Conservation (phyloP, 345 rosid genomes). For the Eucalyptus leucophloia region DNA sequence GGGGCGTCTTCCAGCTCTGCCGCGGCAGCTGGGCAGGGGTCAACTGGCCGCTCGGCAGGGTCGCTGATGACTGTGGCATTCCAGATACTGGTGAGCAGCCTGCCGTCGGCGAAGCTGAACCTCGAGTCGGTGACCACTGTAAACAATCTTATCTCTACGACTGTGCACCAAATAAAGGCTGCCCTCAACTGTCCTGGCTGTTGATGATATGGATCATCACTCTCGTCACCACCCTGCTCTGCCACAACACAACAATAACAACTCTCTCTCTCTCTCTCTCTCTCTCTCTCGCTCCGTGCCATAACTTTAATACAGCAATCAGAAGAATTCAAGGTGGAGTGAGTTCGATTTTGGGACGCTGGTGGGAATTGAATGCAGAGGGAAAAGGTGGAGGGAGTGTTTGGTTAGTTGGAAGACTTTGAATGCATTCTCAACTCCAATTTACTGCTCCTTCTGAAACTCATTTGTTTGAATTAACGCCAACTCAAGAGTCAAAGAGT, state of each 20-base stretch:
- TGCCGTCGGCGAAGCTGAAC: constrained; percentile 83
- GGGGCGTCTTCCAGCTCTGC: constrained; percentile 38
- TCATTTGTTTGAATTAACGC: neutral
- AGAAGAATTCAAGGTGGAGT: neutral
- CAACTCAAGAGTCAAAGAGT: neutral
- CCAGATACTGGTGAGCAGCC: constrained; percentile 83
- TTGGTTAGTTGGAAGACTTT: neutral
- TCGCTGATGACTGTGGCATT: constrained; percentile 77
- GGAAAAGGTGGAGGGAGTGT: neutral
- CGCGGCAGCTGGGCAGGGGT: neutral
- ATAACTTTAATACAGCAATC: constrained; percentile 29
- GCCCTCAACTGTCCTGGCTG: constrained; percentile 73
- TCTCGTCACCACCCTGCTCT: neutral
- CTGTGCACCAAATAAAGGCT: constrained; percentile 86
- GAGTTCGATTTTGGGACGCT: neutral
- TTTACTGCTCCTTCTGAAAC: neutral
- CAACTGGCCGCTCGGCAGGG: constrained; percentile 1
- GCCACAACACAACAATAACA: neutral
- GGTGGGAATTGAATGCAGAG: neutral
- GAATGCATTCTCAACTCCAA: neutral
- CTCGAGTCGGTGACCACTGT: constrained; percentile 92
- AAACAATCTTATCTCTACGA: constrained; percentile 74
- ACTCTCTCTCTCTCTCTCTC: neutral
- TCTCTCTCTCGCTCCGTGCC: neutral
- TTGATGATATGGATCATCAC: constrained; percentile 12